Percentiles rank a stretch among this genome's conserved stretches.
Conservation (phyloP, 2,329 filamentous ascomycete genomes). For the Aspergillus sp. region DNA sequence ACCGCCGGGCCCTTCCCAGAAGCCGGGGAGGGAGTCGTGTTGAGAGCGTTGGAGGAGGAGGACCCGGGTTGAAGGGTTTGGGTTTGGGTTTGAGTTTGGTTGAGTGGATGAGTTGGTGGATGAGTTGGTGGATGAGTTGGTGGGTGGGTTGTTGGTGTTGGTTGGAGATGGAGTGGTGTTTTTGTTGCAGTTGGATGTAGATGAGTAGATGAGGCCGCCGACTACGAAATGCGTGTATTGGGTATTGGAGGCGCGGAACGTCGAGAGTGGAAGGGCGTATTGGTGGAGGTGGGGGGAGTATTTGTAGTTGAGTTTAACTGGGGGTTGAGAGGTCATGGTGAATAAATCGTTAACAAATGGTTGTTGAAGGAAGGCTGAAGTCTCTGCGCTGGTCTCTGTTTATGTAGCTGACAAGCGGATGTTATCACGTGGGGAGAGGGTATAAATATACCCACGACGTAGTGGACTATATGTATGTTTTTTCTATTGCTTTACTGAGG, state of each 20-base stretch:
- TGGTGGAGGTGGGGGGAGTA: conserved; percentile 31
- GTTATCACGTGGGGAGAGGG: too few relatives aligned
- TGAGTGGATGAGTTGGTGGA: conserved; percentile 1
- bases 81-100: too few relatives aligned
- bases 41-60: conserved; percentile 47
- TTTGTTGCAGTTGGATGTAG: background rate
- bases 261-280: conserved; percentile 26
- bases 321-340: too few relatives aligned
- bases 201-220: conserved; percentile 31
- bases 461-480: too few relatives aligned
- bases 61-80: conserved; percentile 22
- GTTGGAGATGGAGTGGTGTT: too few relatives aligned
- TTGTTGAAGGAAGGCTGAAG: too few relatives aligned
- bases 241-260: conserved; percentile 26
- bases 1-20: conserved; percentile 56
- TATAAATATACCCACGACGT: too few relatives aligned
- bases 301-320: conserved; percentile 12
- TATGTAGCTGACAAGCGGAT: too few relatives aligned
- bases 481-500: too few relatives aligned
- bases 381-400: too few relatives aligned
- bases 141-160: background rate
- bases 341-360: too few relatives aligned
- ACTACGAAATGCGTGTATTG: conserved; percentile 30
- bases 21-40: conserved; percentile 39
- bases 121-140: background rate